Base-by-base conservation (phyloP, 1,284 basidiomycete species). In the Pterula multifida region DNA sequence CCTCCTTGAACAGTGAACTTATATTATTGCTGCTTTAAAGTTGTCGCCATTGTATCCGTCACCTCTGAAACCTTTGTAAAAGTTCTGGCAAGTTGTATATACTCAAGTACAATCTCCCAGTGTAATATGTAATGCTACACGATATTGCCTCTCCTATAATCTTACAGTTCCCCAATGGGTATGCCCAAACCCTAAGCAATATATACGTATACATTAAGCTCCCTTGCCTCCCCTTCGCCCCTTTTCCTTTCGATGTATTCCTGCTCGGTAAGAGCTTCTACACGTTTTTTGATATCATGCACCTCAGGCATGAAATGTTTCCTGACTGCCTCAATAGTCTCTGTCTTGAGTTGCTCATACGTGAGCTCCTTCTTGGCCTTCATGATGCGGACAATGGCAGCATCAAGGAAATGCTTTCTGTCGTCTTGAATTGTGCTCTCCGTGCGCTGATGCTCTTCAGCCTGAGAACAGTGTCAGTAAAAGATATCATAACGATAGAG, bases 341-440 rank as follows among this genome's bases (percentile, higher is more conserved):
- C 79, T 28, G 81, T 74, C 63, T 86, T 86, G 60, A 95, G 71
- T 59, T 81, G 76, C 65, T 91, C 87, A 59, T 85, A 85, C 54
- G 61, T 70, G 69, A 78, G 76, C 63, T 83, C 83, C 68, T 94
- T 96, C 58, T 81, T 78, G 2, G 81, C 82, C 64, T 97, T 97
- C 91, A 97, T 94, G 61, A 95, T 83, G 2, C 92, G 81, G 32
- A 96, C 92, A 56, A 97, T 94, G 3, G 93, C 92, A 0, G 93
- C 92, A 58, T 98, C 93, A 23, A 98, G 71, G 49, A 86, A 81
- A 54, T 85, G 77, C 54, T 87, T 85, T 52, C 95, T 80, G 65
- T 97, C 92, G 32, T 85, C 77, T 53, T 94, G 85, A 39, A 98
- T 91, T 36, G 85, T 78, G 15, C 76, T 76, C 59, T 91, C 88